Base-by-base conservation (phyloP, 768 basidiomycete genomes). In the Suillus clintonianus region DNA sequence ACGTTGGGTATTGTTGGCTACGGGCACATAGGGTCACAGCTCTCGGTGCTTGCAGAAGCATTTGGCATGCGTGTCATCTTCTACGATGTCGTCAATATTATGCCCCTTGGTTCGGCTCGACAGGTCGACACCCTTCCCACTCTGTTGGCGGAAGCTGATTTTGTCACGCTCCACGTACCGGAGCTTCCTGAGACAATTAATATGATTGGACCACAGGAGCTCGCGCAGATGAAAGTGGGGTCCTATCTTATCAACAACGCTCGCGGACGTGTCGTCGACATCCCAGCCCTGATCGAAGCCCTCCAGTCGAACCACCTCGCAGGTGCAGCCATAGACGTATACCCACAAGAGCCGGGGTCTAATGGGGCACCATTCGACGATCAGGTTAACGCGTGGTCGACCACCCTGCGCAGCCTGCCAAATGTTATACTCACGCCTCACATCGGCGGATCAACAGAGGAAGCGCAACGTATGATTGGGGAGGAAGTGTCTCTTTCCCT, bases 381-480 rank as follows among this genome's bases (percentile, higher is more conserved):
- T 78, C 82, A 89, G 70, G 80, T 99, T 68, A 98, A 97, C 73
- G 57, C 87, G 1, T 99, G 95, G 90, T 84, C 92, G 7, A 87
- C 85, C 65, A 77, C 86, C 27, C 86, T 99, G 34, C 85, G 93
- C 64, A 77, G 80, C 1, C 79, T 95, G 62, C 88, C 90, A 59
- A 99, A 99, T 77, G 86, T 99, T 65, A 95, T 99, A 72, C 89
- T 99, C 71, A 99, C 97, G 0, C 97, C 97, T 24, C 97, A 99
- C 74, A 99, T 99, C 71, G 97, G 97, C 63, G 97, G 97, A 45
- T 99, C 97, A 36, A 99, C 97, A 19, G 97, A 99, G 76, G 97
- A 99, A 76, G 97, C 97, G 6, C 97, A 99, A 77, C 85, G 89
- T 60, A 94, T 96, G 88, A 99, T 99, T 64, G 97, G 97, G 15